phyloP scores from a whole-genome alignment of 176 grass and related monocot genomes.

The Musa schizocarpa region DNA sequence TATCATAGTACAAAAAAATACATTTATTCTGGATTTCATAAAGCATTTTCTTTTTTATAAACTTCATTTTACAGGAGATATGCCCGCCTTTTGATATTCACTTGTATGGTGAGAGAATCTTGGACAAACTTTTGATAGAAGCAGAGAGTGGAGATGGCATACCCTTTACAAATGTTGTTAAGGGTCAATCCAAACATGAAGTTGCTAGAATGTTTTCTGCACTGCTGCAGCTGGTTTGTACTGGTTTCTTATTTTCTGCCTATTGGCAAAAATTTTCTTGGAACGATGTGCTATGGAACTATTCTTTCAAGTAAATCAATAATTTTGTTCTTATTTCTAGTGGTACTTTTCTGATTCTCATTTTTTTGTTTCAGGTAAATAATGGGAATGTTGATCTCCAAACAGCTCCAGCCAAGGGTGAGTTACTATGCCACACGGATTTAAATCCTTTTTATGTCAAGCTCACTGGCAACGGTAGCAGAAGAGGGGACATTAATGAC shows the following conservation, averaged over 20 bases:
- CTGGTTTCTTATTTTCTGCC: background rate
- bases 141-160: conserved; percentile 30
- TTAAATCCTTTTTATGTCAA: conserved; percentile 58
- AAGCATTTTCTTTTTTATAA: background rate
- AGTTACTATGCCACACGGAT: conserved; percentile 70
- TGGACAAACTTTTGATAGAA: conserved; percentile 46
- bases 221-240: conserved; percentile 86
- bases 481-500: conserved; percentile 25
- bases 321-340: background rate
- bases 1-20: background rate
- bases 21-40: background rate
- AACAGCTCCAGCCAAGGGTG: conserved; percentile 34
- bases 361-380: conserved; percentile 52
- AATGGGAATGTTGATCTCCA: conserved; percentile 67
- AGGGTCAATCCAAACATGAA: conserved; percentile 56
- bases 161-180: conserved; percentile 65
- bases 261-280: background rate
- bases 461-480: conserved; percentile 30
- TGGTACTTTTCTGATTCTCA: background rate
- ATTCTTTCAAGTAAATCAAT: background rate
- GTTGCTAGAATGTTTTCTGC: conserved; percentile 92
- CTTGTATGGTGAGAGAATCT: conserved; percentile 73
- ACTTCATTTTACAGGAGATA: conserved; percentile 46
- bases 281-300: background rate
- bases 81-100: conserved; percentile 90